Base-by-base conservation (phyloP, 805 yeast species). In the Ogataea henricii region DNA sequence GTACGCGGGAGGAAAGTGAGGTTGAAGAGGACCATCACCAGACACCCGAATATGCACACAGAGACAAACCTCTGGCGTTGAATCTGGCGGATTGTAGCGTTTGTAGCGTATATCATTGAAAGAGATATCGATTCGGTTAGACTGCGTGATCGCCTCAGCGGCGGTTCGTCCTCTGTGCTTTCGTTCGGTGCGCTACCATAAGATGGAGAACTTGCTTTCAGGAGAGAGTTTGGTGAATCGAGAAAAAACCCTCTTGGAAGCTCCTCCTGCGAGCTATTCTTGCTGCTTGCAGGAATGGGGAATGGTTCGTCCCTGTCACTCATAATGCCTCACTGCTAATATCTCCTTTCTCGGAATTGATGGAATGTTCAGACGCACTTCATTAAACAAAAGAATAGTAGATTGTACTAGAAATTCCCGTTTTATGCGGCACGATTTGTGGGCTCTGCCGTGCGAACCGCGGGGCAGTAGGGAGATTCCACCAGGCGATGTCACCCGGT, bases 1-100 rank as follows among this genome's bases (percentile, higher is more conserved):
- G 97, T 88, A 48, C 96, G 67, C 1, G 96, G 97, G 13, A 89
- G 71, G 62, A 90, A 90, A 0, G 85, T 79, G 42, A 88, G 70
- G 34, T 87, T 79, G 60, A 87, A 81, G 2, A 78, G 71, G 13
- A 80, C 59, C 29, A 82, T 66, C 40, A 82, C 79, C 2, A 74
- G 45, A 2, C 81, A 50, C 1, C 88, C 87, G 18, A 80, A 60
- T 0, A 70, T 60, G 40, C 75, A 67, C 51, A 75, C 72, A 55
- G 75, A 69, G 63, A 76, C 65, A 47, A 82, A 74, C 44, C 77
- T 53, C 40, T 64, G 65, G 23, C 64, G 54, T 46, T 62, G 63
- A 27, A 65, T 49, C 49, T 65, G 62, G 54, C 52, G 46, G 37
- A 58, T 35, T 3, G 70, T 62, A 12, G 57, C 57, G 44, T 63